phyloP scores from a whole-genome alignment of 2,329 filamentous ascomycete species.

The Massarina eburnea region DNA sequence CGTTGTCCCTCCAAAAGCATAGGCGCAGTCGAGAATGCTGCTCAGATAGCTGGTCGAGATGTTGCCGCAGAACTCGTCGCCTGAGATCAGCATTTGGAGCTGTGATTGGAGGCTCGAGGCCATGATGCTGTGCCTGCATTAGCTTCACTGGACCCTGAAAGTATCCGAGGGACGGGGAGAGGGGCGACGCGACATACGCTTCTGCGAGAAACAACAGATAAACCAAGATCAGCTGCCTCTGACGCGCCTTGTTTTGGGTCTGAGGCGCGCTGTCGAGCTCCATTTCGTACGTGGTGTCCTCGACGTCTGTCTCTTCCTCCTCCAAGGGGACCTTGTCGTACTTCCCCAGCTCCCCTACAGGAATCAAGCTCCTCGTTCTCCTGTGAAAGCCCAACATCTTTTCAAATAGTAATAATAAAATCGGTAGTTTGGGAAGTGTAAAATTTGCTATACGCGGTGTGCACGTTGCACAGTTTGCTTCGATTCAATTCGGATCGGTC shows the following conservation, averaged over 20 bases:
- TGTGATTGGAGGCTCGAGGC: slow-evolving; percentile 52
- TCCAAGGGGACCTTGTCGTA: slow-evolving; percentile 42
- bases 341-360: slow-evolving; percentile 46
- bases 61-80: slow-evolving; percentile 48
- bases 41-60: slow-evolving; percentile 50
- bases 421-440: slow-evolving; percentile 1
- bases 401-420: slow-evolving; percentile 10
- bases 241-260: slow-evolving; percentile 22
- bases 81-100: slow-evolving; percentile 49
- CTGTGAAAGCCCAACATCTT: slow-evolving; percentile 49
- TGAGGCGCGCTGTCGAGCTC: slow-evolving; percentile 22
- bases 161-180: slow-evolving; percentile 1
- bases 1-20: slow-evolving; percentile 49
- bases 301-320: slow-evolving; percentile 31
- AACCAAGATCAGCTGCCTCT: slow-evolving; percentile 45
- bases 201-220: slow-evolving; percentile 53
- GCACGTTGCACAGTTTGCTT: slow-evolving; percentile 6
- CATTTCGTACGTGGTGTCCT: slow-evolving; percentile 27
- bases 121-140: slow-evolving; percentile 40
- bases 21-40: slow-evolving; percentile 52
- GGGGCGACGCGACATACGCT: slow-evolving; percentile 35
- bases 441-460: slow-evolving; percentile 2
- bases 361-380: slow-evolving; percentile 46
- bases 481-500: slow-evolving; percentile 3
- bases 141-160: slow-evolving; percentile 16